Base-by-base conservation (phyloP, 352 stramenopile species). In the Globisporangium cederbergense region DNA sequence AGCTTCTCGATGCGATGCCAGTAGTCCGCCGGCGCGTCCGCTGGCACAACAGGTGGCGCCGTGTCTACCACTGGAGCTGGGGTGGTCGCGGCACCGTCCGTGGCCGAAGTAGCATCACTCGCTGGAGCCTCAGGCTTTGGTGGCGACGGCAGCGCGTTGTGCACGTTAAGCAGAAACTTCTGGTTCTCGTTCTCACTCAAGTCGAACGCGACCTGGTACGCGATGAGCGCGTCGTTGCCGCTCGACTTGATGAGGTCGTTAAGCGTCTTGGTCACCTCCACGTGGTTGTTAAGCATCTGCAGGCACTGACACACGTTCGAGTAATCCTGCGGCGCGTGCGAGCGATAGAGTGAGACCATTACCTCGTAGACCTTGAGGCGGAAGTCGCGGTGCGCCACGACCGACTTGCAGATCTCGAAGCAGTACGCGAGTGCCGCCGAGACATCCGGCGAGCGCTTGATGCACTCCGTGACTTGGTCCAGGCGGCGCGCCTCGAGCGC, bases 161-260 rank as follows among this genome's bases (percentile, higher is more conserved):
- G 93, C 20, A 99, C 91, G 46, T 86, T 87, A 60, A 94, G 77
- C 13, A 99, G 73, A 74, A 99, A 99, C 65, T 97, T 95, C 73
- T 99, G 93, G 85, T 99, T 98, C 47, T 98, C 97, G 59, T 96
- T 98, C 75, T 99, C 97, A 14, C 97, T 89, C 8, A 99, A 66
- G 78, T 99, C 96, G 71, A 99, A 99, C 22, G 93, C 98, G 14
- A 99, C 86, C 71, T 99, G 98, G 73, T 98, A 99, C 28, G 96
- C 97, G 36, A 99, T 67, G 38, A 99, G 83, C 38, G 72, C 82
- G 64, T 93, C 75, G 53, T 92, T 72, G 28, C 89, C 81, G 30
- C 57, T 82, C 32, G 75, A 76, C 36, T 87, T 81, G 32, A 98
- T 64, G 25, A 99, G 83, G 20, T 89, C 65, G 40, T 91, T 81